phyloP scores from a whole-genome alignment of 495 filamentous ascomycete species.

The Xylaria longipes region DNA sequence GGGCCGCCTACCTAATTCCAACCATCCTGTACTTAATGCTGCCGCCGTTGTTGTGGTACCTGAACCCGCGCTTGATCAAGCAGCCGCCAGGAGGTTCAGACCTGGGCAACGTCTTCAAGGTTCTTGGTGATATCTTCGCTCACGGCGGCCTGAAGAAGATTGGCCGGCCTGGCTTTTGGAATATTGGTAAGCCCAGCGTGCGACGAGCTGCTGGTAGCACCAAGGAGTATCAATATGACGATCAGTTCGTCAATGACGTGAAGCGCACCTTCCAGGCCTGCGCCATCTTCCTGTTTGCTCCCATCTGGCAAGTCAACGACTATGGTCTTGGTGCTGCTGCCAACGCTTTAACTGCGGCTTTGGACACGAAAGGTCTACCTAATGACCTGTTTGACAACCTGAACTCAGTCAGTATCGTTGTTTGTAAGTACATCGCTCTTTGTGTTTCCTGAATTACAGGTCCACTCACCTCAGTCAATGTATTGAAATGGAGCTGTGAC shows the following conservation, averaged over 20 bases:
- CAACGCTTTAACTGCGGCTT: conserved; percentile 63
- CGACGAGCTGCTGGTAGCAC: conserved; percentile 55
- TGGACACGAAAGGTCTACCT: conserved; percentile 67
- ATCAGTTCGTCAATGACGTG: conserved; percentile 60
- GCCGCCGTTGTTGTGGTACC: conserved; percentile 55
- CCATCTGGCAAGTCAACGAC: conserved; percentile 67
- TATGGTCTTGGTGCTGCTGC: conserved; percentile 51
- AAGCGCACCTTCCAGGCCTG: conserved; percentile 59
- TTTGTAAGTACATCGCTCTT: conserved; percentile 42
- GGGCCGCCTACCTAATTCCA: conserved; percentile 74
- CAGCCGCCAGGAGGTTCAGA: conserved; percentile 60
- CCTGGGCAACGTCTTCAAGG: conserved; percentile 59
- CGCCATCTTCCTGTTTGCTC: conserved; percentile 62
- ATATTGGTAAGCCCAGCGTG: conserved; percentile 63
- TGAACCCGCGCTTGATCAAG: conserved; percentile 56
- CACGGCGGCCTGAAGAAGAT: conserved; percentile 58
- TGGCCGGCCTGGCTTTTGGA: conserved; percentile 63
- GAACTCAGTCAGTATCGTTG: conserved; percentile 73
- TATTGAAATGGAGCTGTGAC: background rate
- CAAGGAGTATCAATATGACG: conserved; percentile 48
- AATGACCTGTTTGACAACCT: conserved; percentile 79
- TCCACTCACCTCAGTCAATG: background rate
- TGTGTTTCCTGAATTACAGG: background rate
- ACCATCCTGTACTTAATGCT: conserved; percentile 63
- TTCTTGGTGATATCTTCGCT: conserved; percentile 55